Evolutionary conservation across 106 monocot genomes (phyloP), one percentile per base, ranked within the genome.

Genomic region (Allium cepa): DNA sequence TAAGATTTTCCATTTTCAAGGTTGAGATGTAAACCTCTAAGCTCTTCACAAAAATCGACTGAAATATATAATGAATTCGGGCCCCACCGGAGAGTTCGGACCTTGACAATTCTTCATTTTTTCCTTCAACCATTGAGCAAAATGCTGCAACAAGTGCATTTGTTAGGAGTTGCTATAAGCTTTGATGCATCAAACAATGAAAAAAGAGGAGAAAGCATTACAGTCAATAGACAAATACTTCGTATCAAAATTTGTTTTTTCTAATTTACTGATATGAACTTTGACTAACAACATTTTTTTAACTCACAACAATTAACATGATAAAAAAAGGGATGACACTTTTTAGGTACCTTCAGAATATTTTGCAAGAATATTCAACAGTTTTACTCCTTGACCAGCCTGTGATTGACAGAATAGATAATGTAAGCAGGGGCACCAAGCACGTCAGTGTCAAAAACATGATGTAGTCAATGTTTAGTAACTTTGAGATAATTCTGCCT

Each of bases 1-100:
- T 5, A 36, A 36, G 36, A 36, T 36, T 36, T 36, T 36, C 36
- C 36, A 36, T 4, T 36, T 36, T 36, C 49, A 45, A 53, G 27
- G 67, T 67, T 11, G 17, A 69, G 46, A 49, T 10, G 10, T 17
- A 9, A 62, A 97, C 99, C 99, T 99, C 99, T 61, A 99, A 87
- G 60, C 90, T 93, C 79, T 87, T 99, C 59, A 99, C 93, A 80
- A 81, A 99, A 50, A 99, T 99, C 50, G 83, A 90, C 75, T 99
- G 99, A 77, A 99, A 99, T 69, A 99, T 99, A 70, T 99, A 93
- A 60, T 99, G 93, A 79, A 99, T 93, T 58, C 99, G 79, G 58
- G 99, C 99, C 76, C 99, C 99, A 66, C 99, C 99, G 72, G 81
- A 93, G 71, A 99, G 89, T 57, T 93, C 99, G 52, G 75, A 66